Evolutionary conservation across 306 rosid genomes (phyloP).

Genomic region (Vigna angularis): DNA sequence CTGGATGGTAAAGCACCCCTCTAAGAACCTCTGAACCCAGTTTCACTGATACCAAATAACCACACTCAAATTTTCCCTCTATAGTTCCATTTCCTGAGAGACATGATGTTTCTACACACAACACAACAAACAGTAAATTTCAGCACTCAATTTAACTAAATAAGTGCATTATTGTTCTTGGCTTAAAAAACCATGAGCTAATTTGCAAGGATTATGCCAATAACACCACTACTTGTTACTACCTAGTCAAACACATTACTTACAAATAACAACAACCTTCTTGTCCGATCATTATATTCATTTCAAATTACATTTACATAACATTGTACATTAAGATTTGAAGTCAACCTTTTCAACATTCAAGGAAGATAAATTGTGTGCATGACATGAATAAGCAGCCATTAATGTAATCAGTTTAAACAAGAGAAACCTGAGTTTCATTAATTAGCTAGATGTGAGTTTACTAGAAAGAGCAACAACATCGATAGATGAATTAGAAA

Average conservation of each 20-base stretch:
- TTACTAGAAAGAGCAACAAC: not conserved
- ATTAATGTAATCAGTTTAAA: not conserved
- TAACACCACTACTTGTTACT: too few species aligned
- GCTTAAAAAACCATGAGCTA: not conserved
- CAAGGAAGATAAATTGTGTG: not conserved
- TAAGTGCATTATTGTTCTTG: not conserved
- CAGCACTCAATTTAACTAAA: conserved; percentile 11
- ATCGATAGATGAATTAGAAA: not conserved
- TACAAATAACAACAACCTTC: not conserved
- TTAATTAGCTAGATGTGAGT: not conserved
- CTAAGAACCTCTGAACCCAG: conserved; percentile 76
- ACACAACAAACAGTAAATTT: conserved; percentile 26
- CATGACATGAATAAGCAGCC: conserved; percentile 1
- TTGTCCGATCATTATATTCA: conserved; percentile 4
- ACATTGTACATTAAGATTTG: not conserved
- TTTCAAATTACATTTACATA: conserved; percentile 18
- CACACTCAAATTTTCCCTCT: conserved; percentile 89
- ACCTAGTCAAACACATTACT: too few species aligned
- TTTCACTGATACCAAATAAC: conserved; percentile 84
- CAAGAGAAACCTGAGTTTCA: not conserved
- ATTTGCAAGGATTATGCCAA: too few species aligned
- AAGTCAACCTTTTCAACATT: conserved; percentile 9
- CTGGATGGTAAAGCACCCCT: conserved; percentile 89
- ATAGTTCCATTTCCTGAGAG: conserved; percentile 69
- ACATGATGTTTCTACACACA: conserved; percentile 31